Conservation (phyloP, 495 filamentous ascomycete genomes). For the Penicillium egyptiacum region DNA sequence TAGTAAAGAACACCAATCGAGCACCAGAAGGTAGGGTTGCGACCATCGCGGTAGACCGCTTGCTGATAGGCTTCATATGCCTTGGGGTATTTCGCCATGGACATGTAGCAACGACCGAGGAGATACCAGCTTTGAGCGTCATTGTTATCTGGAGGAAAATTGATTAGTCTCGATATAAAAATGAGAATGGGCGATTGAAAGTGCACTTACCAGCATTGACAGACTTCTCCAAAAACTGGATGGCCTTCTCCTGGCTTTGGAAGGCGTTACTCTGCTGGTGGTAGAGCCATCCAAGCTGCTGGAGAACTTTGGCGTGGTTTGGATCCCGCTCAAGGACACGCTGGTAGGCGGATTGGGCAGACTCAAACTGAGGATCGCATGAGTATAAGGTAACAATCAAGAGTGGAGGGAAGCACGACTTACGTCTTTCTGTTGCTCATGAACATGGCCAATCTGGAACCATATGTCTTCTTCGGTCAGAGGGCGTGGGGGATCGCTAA, state of each 20-base stretch:
- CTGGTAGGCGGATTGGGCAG: slow-evolving; percentile 86
- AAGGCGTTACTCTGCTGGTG: slow-evolving; percentile 92
- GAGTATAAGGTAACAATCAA: slow-evolving; percentile 11
- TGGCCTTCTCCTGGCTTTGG: slow-evolving; percentile 88
- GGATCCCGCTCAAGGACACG: slow-evolving; percentile 94
- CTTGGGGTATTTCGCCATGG: slow-evolving; percentile 97
- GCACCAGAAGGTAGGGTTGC: slow-evolving; percentile 99
- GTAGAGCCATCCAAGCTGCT: slow-evolving; percentile 97
- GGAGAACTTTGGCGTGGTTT: slow-evolving; percentile 95
- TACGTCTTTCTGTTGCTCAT: slow-evolving; percentile 99
- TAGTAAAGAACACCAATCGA: slow-evolving; percentile 99
- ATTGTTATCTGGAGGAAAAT: slow-evolving; percentile 64
- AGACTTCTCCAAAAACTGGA: slow-evolving; percentile 96
- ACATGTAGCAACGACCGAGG: slow-evolving; percentile 98
- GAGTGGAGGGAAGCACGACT: slow-evolving; percentile 35
- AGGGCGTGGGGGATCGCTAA: slow-evolving; percentile 86
- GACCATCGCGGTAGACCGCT: slow-evolving; percentile 95
- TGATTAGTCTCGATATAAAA: slow-evolving; percentile 2
- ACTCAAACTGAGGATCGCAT: slow-evolving; percentile 69
- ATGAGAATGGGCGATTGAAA: background rate
- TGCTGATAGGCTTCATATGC: slow-evolving; percentile 99
- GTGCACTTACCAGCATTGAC: slow-evolving; percentile 76
- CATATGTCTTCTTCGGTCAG: slow-evolving; percentile 98
- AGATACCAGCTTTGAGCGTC: slow-evolving; percentile 99
- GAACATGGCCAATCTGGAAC: slow-evolving; percentile 99